Percentiles rank a stretch among this genome's conserved stretches.
Conservation (phyloP, 2,329 filamentous ascomycete genomes). For the Calonectria multiphialidica region DNA sequence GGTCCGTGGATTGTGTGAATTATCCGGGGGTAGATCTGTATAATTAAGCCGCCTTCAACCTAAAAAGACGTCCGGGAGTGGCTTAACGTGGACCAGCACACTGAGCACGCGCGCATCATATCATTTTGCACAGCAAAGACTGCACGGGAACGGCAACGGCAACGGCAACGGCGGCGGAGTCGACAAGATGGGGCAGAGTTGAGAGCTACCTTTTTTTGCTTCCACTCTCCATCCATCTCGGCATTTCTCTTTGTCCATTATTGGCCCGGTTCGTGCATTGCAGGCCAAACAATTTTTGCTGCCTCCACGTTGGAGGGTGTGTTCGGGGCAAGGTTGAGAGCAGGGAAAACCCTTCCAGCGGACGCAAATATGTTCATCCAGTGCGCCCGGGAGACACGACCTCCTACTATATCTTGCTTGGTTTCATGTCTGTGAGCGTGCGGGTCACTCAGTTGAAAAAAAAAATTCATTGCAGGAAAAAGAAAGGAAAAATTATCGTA, state of each 20-base stretch:
- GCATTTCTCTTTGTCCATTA: neutral
- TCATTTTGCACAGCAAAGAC: slow-evolving; percentile 18
- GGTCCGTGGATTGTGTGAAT: slow-evolving; percentile 6
- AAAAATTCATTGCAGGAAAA: slow-evolving; percentile 13
- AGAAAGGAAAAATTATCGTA: slow-evolving; percentile 1
- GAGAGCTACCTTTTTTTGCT: slow-evolving; percentile 5
- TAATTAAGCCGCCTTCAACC: slow-evolving; percentile 20
- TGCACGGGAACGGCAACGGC: neutral
- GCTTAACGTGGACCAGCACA: slow-evolving; percentile 17
- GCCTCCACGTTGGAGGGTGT: slow-evolving; percentile 3
- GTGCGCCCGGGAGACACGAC: neutral
- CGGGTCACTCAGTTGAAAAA: neutral
- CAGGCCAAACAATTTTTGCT: neutral
- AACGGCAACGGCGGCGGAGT: neutral
- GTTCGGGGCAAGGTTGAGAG: neutral
- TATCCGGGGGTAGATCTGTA: slow-evolving; percentile 6
- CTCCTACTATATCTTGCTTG: neutral
- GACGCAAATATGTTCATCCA: slow-evolving; percentile 17
- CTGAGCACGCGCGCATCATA: slow-evolving; percentile 15
- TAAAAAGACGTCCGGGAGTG: neutral
- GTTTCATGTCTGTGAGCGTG: slow-evolving; percentile 11
- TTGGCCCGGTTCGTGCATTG: slow-evolving; percentile 4
- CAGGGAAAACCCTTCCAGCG: slow-evolving; percentile 17
- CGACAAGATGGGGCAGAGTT: neutral
- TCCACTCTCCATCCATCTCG: slow-evolving; percentile 12